A percentile compares a stretch with the other conserved stretches of the same genome.
Evolutionary conservation across 2,329 filamentous ascomycete species (phyloP).

Genomic region (Magnaporthiopsis rhizophila): DNA sequence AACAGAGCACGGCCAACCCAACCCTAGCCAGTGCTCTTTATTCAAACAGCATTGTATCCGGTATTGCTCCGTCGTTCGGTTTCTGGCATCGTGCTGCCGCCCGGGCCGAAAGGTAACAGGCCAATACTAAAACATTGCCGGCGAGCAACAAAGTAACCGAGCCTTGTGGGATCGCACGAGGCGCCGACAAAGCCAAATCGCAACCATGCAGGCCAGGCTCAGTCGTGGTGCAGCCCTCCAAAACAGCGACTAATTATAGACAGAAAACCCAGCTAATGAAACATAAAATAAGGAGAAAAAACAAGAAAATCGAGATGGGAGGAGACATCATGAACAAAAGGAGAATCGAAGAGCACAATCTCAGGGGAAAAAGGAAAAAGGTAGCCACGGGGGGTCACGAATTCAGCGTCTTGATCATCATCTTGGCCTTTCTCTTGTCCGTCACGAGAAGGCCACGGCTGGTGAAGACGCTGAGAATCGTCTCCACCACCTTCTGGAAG

Average conservation of each 20-base stretch:
- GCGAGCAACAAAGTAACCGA: neutral
- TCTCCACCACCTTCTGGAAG: slow-evolving; percentile 76
- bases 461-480: slow-evolving; percentile 61
- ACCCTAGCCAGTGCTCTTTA: neutral
- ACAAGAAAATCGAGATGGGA: neutral
- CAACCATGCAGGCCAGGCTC: neutral
- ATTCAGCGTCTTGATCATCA: slow-evolving; percentile 64
- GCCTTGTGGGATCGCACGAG: neutral
- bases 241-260: neutral
- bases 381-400: slow-evolving; percentile 25
- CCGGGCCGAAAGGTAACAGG: neutral
- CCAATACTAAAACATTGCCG: neutral
- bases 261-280: neutral
- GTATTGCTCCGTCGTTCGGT: neutral
- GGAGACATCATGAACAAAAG: neutral
- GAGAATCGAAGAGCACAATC: neutral
- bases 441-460: slow-evolving; percentile 59
- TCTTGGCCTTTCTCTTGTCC: slow-evolving; percentile 58
- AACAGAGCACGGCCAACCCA: neutral
- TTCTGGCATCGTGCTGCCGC: neutral
- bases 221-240: neutral
- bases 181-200: neutral
- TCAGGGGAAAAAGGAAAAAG: neutral
- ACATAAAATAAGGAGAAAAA: neutral
- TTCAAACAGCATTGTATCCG: neutral